phyloP scores from a whole-genome alignment of 805 yeast species.

The Metschnikowia lachancei region DNA sequence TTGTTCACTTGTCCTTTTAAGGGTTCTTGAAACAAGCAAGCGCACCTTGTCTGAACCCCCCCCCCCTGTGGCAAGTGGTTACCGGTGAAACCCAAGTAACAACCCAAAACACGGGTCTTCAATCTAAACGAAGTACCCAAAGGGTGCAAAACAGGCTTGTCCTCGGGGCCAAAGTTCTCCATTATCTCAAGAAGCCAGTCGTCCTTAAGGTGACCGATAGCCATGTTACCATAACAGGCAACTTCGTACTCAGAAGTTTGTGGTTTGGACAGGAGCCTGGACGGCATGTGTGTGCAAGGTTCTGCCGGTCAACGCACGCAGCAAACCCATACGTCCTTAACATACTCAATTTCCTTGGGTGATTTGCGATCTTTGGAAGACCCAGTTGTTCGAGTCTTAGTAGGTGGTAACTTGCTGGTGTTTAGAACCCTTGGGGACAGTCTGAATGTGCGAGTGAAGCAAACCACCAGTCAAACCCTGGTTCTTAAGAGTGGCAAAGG shows the following conservation, averaged over 20 bases:
- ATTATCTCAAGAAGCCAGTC: conserved; percentile 74
- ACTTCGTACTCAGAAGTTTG: conserved; percentile 58
- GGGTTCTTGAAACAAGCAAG: conserved; percentile 73
- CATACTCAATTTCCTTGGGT: conserved; percentile 32
- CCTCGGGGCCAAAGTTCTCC: conserved; percentile 56
- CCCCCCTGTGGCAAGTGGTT: conserved; percentile 91
- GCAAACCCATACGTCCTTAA: conserved; percentile 59
- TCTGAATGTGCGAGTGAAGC: conserved; percentile 46
- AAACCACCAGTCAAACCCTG: conserved; percentile 46
- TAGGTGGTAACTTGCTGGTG: conserved; percentile 49
- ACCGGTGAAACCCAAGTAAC: conserved; percentile 86
- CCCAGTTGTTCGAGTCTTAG: conserved; percentile 44
- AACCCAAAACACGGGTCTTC: conserved; percentile 62
- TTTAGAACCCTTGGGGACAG: conserved; percentile 47
- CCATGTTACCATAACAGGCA: conserved; percentile 67
- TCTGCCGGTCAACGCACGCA: conserved; percentile 59
- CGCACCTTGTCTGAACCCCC: conserved; percentile 95
- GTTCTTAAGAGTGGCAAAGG: conserved; percentile 39
- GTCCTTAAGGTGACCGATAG: conserved; percentile 68
- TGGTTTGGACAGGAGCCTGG: conserved; percentile 60
- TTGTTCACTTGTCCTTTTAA: conserved; percentile 79
- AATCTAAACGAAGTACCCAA: conserved; percentile 81
- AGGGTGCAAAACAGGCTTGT: conserved; percentile 62
- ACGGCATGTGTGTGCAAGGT: conserved; percentile 73
- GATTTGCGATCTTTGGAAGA: conserved; percentile 47